Percentiles rank a stretch among this genome's conserved stretches.
These are phyloP conservation scores for Rhizopogon vesiculosus DNA, from an alignment of 768 basidiomycete genomes.

Conservation along the genomic window DNA sequence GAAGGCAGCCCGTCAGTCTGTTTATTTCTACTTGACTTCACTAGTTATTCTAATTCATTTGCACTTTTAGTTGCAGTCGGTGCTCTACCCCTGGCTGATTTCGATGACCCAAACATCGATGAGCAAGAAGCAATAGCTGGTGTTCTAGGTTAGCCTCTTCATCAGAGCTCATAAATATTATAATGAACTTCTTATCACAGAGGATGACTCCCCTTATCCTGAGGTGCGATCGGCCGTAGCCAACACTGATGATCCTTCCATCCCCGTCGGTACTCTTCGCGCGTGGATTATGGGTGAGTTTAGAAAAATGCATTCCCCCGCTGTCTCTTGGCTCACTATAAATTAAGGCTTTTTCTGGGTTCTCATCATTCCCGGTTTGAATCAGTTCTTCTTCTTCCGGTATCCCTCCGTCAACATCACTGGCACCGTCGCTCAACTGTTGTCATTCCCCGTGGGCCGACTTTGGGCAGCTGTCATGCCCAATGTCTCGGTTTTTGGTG, in stretches of 20 bases:
- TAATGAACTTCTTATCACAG: constrained; percentile 4
- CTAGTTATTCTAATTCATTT: neutral
- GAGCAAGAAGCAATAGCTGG: constrained; percentile 25
- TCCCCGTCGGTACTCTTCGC: constrained; percentile 32
- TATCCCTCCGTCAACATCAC: constrained; percentile 37
- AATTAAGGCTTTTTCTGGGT: constrained; percentile 42
- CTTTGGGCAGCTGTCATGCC: constrained; percentile 55
- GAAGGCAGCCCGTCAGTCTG: neutral
- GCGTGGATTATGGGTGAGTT: constrained; percentile 33
- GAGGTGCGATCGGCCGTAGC: constrained; percentile 49
- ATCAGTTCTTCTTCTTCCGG: constrained; percentile 67
- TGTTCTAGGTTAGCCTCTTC: neutral
- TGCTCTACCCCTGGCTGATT: constrained; percentile 20
- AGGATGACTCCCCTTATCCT: constrained; percentile 50
- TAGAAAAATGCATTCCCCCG: neutral
- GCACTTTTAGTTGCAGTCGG: neutral
- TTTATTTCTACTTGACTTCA: neutral
- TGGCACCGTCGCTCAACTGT: constrained; percentile 40
- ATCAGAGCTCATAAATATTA: neutral
- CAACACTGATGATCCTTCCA: constrained; percentile 42
- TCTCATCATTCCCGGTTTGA: constrained; percentile 58
- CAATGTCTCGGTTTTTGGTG: constrained; percentile 16
- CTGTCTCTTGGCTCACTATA: neutral
- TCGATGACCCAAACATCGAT: constrained; percentile 43
- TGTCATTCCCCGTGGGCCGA: constrained; percentile 27